phyloP scores from a whole-genome alignment of 352 stramenopile species.

The Phytophthora fragariaefolia region DNA sequence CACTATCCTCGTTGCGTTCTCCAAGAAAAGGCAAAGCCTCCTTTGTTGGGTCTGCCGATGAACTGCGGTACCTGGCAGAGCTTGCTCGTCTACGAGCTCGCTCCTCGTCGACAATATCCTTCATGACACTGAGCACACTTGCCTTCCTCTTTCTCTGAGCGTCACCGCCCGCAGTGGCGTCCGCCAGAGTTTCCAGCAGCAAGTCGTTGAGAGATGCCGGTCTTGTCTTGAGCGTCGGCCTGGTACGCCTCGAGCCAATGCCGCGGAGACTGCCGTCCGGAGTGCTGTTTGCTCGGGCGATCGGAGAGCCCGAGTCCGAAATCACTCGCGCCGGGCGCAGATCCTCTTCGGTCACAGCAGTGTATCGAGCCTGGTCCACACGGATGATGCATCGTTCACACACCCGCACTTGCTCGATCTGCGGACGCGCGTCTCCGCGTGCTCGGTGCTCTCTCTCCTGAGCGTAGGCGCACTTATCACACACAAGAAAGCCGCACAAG shows the following conservation, averaged over 20 bases:
- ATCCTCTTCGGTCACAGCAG: conserved; percentile 46
- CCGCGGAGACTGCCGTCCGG: conserved; percentile 25
- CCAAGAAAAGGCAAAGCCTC: conserved; percentile 23
- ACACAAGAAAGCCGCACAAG: conserved; percentile 61
- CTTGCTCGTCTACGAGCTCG: conserved; percentile 33
- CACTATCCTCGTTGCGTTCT: conserved; percentile 19
- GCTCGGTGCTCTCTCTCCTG: conserved; percentile 49
- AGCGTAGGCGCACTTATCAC: conserved; percentile 49
- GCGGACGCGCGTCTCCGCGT: conserved; percentile 32
- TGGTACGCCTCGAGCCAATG: conserved; percentile 13
- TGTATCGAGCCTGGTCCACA: conserved; percentile 50
- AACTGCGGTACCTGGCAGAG: conserved; percentile 24
- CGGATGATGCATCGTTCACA: conserved; percentile 55
- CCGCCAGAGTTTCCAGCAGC: conserved; percentile 42
- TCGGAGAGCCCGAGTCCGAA: conserved; percentile 21
- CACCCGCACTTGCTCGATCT: conserved; percentile 50
- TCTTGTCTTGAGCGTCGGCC: conserved; percentile 31
- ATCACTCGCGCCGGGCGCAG: conserved; percentile 39
- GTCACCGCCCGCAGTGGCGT: conserved; percentile 28
- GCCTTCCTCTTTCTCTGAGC: conserved; percentile 36
- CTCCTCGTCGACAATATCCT: conserved; percentile 51
- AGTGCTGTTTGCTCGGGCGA: conserved; percentile 22
- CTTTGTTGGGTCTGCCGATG: conserved; percentile 11
- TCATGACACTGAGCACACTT: conserved; percentile 52
- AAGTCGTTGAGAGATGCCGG: conserved; percentile 40